Evolutionary conservation across 2,329 filamentous ascomycete species (phyloP).

Genomic region (Furcasterigmium furcatum): DNA sequence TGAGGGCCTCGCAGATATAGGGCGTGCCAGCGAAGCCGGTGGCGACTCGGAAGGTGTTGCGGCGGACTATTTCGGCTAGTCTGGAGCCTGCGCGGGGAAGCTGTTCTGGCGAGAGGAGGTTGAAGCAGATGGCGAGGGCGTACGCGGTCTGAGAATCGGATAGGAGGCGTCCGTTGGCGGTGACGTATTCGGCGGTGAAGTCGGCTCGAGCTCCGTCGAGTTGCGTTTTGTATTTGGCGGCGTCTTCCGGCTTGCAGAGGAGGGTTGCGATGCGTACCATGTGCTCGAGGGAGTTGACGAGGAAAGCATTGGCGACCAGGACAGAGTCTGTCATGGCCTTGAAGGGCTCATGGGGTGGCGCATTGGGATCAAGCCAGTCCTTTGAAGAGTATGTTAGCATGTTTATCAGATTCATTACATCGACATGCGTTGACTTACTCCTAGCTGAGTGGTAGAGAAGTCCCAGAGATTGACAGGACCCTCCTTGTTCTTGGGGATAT

Average conservation of each 20-base stretch:
- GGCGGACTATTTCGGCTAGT: conserved; percentile 25
- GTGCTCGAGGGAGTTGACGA: conserved; percentile 36
- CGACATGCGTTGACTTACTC: too few species aligned
- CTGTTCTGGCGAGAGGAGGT: conserved; percentile 23
- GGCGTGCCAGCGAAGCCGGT: conserved; percentile 44
- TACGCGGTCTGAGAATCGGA: conserved; percentile 37
- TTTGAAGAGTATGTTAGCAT: too few species aligned
- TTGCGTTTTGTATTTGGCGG: too few species aligned
- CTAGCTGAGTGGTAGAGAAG: neutral
- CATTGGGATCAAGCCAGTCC: conserved; percentile 46
- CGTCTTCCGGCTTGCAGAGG: too few species aligned
- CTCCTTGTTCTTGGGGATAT: conserved; percentile 1
- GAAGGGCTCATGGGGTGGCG: conserved; percentile 34
- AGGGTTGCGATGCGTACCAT: conserved; percentile 27
- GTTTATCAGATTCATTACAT: too few species aligned
- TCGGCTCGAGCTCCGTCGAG: too few species aligned
- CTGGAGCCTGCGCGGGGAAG: conserved; percentile 16
- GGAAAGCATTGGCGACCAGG: conserved; percentile 43
- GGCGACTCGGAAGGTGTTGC: conserved; percentile 29
- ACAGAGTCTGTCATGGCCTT: conserved; percentile 33
- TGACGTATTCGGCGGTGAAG: too few species aligned
- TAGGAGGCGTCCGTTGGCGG: conserved; percentile 24
- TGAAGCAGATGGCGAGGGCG: conserved; percentile 32
- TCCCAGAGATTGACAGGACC: conserved; percentile 6
- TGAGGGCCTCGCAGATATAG: conserved; percentile 26